Evolutionary conservation across 805 yeast species (phyloP).

Genomic region (Wickerhamiella lipophila): DNA sequence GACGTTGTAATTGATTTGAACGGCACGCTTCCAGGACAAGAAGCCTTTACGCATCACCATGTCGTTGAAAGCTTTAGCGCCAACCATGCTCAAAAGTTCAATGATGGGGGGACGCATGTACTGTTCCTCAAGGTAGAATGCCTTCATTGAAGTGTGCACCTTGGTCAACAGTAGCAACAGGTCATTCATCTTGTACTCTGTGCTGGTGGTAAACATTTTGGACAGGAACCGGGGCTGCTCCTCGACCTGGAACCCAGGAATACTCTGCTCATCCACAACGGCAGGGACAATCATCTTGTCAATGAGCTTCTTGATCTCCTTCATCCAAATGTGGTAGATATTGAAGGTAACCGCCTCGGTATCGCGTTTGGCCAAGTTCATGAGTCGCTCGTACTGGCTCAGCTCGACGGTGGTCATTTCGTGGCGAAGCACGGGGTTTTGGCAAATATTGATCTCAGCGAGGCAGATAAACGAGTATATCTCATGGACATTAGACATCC

Average conservation of each 20-base stretch:
- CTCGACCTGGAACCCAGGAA: constrained; percentile 90
- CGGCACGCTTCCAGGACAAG: constrained; percentile 93
- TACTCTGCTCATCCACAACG: constrained; percentile 82
- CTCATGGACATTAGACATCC: constrained; percentile 95
- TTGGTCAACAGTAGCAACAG: constrained; percentile 77
- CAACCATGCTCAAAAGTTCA: constrained; percentile 74
- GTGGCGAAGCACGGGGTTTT: constrained; percentile 62
- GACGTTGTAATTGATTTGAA: constrained; percentile 90
- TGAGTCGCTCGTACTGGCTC: constrained; percentile 75
- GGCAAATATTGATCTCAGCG: constrained; percentile 84
- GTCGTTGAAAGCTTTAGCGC: constrained; percentile 90
- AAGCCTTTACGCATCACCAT: constrained; percentile 88
- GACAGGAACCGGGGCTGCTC: constrained; percentile 71
- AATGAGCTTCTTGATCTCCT: constrained; percentile 78
- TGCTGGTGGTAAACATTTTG: constrained; percentile 58
- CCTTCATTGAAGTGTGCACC: constrained; percentile 85
- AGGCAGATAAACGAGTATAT: constrained; percentile 85
- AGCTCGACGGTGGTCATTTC: constrained; percentile 87
- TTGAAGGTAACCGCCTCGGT: constrained; percentile 86
- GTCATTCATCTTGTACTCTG: constrained; percentile 84
- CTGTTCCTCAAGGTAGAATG: constrained; percentile 73
- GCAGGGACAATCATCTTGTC: constrained; percentile 93
- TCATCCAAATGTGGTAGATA: constrained; percentile 94
- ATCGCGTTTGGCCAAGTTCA: constrained; percentile 85
- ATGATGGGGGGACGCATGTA: constrained; percentile 74